A percentile compares a stretch with the other conserved stretches of the same genome.
Conservation (phyloP, 768 basidiomycete genomes). For the Coprinopsis cinerea region DNA sequence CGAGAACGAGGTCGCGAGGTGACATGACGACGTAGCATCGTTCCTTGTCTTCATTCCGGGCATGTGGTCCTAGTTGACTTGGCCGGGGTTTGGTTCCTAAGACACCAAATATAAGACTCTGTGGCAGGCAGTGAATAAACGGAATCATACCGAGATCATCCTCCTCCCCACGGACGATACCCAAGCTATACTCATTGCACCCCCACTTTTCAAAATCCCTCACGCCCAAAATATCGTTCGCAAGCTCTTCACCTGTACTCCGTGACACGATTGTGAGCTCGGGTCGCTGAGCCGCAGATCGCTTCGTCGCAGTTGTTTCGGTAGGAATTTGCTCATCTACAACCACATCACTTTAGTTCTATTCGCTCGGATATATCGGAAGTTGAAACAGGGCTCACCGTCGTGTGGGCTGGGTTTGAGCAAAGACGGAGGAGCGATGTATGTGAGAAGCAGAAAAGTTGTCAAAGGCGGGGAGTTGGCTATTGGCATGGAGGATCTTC, state of each 20-base stretch:
- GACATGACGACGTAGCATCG: conserved; percentile 79
- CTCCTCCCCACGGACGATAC: conserved; percentile 3
- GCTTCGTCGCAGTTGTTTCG: background rate
- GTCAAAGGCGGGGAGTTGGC: conserved; percentile 34
- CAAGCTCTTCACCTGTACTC: conserved; percentile 76
- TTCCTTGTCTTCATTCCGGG: conserved; percentile 24
- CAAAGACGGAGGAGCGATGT: conserved; percentile 51
- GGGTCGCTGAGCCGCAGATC: conserved; percentile 65
- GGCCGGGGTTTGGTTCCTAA: background rate
- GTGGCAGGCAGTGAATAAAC: background rate
- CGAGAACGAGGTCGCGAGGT: conserved; percentile 82
- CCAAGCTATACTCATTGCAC: conserved; percentile 79
- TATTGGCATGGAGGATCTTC: background rate
- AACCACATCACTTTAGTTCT: background rate
- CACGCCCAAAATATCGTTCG: conserved; percentile 78
- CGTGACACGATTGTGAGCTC: conserved; percentile 90
- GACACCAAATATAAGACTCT: background rate
- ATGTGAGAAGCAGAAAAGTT: conserved; percentile 84
- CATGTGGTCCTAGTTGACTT: conserved; percentile 15
- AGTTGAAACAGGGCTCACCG: background rate
- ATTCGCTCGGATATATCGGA: background rate
- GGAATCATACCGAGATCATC: conserved; percentile 1
- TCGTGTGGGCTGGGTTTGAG: background rate
- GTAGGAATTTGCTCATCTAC: background rate
- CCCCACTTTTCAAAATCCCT: conserved; percentile 76